These are phyloP conservation scores for Leptomonas seymouri DNA, from an alignment of 208 protist genomes.

Conservation along the genomic window DNA sequence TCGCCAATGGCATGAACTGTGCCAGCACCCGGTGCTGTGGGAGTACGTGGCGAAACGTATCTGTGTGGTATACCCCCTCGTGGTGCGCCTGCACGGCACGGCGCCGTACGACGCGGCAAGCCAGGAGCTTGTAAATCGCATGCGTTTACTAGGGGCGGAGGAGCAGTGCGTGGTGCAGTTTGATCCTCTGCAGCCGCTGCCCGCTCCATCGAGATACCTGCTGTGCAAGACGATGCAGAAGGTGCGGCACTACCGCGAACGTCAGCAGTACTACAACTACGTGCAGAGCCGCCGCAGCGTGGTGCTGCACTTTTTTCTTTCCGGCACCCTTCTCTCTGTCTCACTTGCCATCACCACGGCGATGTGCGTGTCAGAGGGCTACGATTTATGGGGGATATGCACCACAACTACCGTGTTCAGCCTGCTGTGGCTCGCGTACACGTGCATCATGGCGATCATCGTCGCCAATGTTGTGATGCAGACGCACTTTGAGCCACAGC, in stretches of 20 bases:
- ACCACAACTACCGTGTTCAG: slow-evolving; percentile 44
- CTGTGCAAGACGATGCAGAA: slow-evolving; percentile 55
- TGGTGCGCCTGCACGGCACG: slow-evolving; percentile 43
- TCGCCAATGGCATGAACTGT: slow-evolving; percentile 54
- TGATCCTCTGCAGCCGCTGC: slow-evolving; percentile 45
- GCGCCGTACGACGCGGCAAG: slow-evolving; percentile 51
- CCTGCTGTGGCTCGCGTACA: slow-evolving; percentile 71
- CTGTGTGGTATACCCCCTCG: slow-evolving; percentile 80
- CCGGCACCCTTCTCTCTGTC: slow-evolving; percentile 58
- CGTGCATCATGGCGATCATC: slow-evolving; percentile 59
- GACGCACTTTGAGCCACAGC: slow-evolving; percentile 81
- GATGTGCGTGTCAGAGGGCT: slow-evolving; percentile 56
- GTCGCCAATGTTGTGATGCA: slow-evolving; percentile 82
- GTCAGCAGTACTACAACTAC: slow-evolving; percentile 71
- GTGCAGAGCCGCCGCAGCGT: slow-evolving; percentile 64
- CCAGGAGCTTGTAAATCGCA: slow-evolving; percentile 46
- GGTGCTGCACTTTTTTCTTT: slow-evolving; percentile 76
- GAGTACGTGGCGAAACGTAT: slow-evolving; percentile 63
- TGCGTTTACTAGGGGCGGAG: slow-evolving; percentile 48
- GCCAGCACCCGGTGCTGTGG: slow-evolving; percentile 70
- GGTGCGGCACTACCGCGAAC: slow-evolving; percentile 56
- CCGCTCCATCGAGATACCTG: slow-evolving; percentile 41
- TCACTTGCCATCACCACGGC: slow-evolving; percentile 52
- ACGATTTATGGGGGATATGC: slow-evolving; percentile 34
- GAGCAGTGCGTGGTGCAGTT: slow-evolving; percentile 50